These are phyloP conservation scores for Amanita pseudoporphyria DNA, from an alignment of 768 basidiomycete genomes.

Conservation along the genomic window DNA sequence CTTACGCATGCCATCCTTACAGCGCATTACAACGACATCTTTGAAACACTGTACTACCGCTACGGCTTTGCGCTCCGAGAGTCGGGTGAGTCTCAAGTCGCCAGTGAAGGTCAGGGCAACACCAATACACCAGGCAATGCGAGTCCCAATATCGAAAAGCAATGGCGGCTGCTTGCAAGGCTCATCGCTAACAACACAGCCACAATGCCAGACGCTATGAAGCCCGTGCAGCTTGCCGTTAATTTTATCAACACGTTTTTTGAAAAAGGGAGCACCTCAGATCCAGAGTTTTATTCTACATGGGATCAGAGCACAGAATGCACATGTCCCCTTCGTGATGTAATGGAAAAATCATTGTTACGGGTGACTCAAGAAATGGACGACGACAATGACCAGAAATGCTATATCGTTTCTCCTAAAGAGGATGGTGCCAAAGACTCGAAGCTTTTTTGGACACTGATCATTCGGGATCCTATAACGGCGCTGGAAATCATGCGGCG, in stretches of 20 bases:
- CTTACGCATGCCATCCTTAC: not conserved
- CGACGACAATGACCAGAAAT: not conserved
- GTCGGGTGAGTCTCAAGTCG: not conserved
- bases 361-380: not conserved
- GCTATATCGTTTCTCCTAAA: not conserved
- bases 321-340: not conserved
- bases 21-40: not conserved
- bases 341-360: not conserved
- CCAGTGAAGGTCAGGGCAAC: not conserved
- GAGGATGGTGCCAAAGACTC: too few species aligned
- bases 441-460: not conserved
- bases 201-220: not conserved
- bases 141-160: not conserved
- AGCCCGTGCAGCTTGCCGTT: not conserved
- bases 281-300: not conserved
- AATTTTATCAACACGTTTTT: not conserved
- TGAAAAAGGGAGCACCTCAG: not conserved
- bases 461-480: not conserved
- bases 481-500: conserved; percentile 3
- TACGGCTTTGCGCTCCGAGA: not conserved
- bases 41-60: conserved; percentile 1
- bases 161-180: conserved; percentile 2
- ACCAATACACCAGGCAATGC: not conserved
- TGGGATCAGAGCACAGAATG: not conserved
- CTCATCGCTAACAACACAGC: not conserved